Evolutionary conservation across 352 stramenopile genomes (phyloP).

Genomic region (Phytophthora cajani): DNA sequence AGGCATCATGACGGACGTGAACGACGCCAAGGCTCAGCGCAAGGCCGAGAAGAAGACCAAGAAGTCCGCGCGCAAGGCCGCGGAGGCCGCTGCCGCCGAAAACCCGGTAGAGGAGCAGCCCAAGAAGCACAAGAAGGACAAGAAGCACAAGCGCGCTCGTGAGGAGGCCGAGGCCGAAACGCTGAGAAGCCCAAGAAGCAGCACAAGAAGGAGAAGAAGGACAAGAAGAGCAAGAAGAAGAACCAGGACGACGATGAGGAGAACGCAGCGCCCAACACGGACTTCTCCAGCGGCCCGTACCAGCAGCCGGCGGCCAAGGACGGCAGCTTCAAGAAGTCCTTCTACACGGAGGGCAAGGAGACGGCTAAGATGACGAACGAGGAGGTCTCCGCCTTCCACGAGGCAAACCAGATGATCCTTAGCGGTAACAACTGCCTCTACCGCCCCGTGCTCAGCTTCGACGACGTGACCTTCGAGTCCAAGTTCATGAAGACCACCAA

Average conservation of each 20-base stretch:
- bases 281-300: constrained; percentile 79
- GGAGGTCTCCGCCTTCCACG: constrained; percentile 88
- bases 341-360: constrained; percentile 81
- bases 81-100: constrained; percentile 10
- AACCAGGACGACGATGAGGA: constrained; percentile 67
- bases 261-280: constrained; percentile 32
- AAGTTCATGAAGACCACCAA: constrained; percentile 90
- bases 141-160: constrained; percentile 36
- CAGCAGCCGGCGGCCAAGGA: constrained; percentile 70
- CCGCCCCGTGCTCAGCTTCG: constrained; percentile 76
- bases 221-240: constrained; percentile 62
- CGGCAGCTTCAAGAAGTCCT: constrained; percentile 84
- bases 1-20: constrained; percentile 40
- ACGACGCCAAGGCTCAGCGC: constrained; percentile 46
- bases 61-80: constrained; percentile 49
- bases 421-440: constrained; percentile 90
- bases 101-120: constrained; percentile 6
- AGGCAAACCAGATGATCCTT: constrained; percentile 85
- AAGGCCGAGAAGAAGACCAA: constrained; percentile 57
- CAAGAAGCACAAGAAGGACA: constrained; percentile 41
- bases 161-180: constrained; percentile 48
- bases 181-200: constrained; percentile 50
- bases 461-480: constrained; percentile 77
- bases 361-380: constrained; percentile 81
- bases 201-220: constrained; percentile 55